phyloP scores from a whole-genome alignment of 192 early-diverging fungal species.

The Chytriomyces sp. region DNA sequence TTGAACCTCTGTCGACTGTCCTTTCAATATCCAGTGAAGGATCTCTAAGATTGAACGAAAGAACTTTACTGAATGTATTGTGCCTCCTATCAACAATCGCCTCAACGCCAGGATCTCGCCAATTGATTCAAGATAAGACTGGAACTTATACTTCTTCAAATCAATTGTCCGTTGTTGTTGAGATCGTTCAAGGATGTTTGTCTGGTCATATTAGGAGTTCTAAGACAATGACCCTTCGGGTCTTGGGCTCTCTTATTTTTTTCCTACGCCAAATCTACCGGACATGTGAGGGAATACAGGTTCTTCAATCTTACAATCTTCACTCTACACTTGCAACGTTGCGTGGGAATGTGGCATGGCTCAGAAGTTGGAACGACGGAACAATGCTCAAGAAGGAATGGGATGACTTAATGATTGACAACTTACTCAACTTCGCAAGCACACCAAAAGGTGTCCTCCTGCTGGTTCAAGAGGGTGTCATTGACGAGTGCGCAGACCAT shows the following conservation, averaged over 20 bases:
- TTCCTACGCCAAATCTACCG: slow-evolving; percentile 55
- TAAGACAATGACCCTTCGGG: slow-evolving; percentile 9
- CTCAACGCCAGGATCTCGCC: slow-evolving; percentile 38
- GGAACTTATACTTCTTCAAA: slow-evolving; percentile 8
- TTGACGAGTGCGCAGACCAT: slow-evolving; percentile 48
- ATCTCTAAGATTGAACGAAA: slow-evolving; percentile 21
- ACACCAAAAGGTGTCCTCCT: slow-evolving; percentile 54
- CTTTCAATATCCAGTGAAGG: not conserved
- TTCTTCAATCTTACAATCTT: slow-evolving; percentile 37
- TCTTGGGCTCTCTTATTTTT: slow-evolving; percentile 46
- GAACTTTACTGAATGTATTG: slow-evolving; percentile 39
- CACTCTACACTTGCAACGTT: slow-evolving; percentile 39
- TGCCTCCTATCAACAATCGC: slow-evolving; percentile 47
- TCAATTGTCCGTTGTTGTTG: slow-evolving; percentile 29
- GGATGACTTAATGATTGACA: slow-evolving; percentile 45
- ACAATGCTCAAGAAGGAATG: slow-evolving; percentile 33
- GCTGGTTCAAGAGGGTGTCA: slow-evolving; percentile 43
- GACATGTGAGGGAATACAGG: slow-evolving; percentile 46
- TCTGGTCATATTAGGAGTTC: not conserved
- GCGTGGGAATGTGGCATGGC: slow-evolving; percentile 15
- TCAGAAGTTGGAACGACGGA: not conserved
- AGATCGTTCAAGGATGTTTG: slow-evolving; percentile 29
- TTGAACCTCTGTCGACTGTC: slow-evolving; percentile 38
- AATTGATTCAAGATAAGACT: slow-evolving; percentile 29
- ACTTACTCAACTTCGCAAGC: slow-evolving; percentile 54